Base-by-base conservation (phyloP, 345 rosid genomes). In the Acer negundo region DNA sequence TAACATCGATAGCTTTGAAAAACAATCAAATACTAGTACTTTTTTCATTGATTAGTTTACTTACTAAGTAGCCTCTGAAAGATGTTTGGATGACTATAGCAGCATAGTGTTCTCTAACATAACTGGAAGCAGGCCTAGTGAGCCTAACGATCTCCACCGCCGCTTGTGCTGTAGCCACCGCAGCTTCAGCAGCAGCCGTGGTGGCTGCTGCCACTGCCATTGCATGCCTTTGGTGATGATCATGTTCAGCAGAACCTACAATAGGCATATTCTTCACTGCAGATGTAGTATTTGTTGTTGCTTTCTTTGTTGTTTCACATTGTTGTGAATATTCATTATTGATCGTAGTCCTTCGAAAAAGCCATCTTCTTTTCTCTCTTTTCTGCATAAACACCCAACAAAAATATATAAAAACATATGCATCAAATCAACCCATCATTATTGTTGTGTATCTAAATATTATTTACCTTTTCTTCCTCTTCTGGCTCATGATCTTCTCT, bases 61-160 rank as follows among this genome's bases (percentile, higher is more conserved):
- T 89, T 83, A 96, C 99, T 67, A 96, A 89, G 82, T 96, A 92
- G 76, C 98, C 95, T 77, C 98, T 84, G 70, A 94, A 96, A 82
- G 91, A 79, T 44, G 97, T 90, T 79, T 96, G 99, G 59, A 96
- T 89, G 77, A 91, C 77, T 56, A 84, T 84, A 59, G 98, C 95
- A 40, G 97, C 99, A 80, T 88, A 84, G 47, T 90, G 91, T 79
- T 90, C 92, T 78, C 77, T 87, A 35, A 80, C 75, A 3, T 80
- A 86, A 73, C 82, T 84, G 47, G 87, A 81, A 73, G 90, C 81
- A 73, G 90, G 83, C 65, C 84, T 82, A 10, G 87, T 85, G 67
- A 91, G 79, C 78, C 89, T 83, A 31, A 89, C 94, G 22, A 91
- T 85, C 84, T 90, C 91, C 24, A 86, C 89, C 0, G 92, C 85